phyloP scores from a whole-genome alignment of 2,329 filamentous ascomycete genomes.

The Talaromyces sp. region DNA sequence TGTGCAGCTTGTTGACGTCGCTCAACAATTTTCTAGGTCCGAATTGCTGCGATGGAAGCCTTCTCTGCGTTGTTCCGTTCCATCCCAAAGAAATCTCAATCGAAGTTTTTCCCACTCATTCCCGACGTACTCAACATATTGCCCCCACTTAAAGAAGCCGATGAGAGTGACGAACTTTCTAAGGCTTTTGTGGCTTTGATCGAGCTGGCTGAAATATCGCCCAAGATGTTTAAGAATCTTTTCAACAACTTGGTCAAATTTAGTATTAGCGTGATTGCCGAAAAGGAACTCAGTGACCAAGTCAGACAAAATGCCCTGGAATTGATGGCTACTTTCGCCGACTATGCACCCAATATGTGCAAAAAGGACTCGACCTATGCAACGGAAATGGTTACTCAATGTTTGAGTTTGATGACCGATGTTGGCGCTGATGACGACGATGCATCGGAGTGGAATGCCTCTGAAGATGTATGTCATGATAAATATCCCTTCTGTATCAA shows the following conservation, averaged over 20 bases:
- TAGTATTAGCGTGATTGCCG: conserved; percentile 86
- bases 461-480: conserved; percentile 67
- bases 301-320: conserved; percentile 92
- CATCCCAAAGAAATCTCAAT: conserved; percentile 78
- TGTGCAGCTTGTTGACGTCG: conserved; percentile 4
- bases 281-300: conserved; percentile 87
- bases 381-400: conserved; percentile 96
- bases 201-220: conserved; percentile 86
- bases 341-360: conserved; percentile 90
- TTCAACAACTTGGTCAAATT: conserved; percentile 92
- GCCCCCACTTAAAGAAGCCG: conserved; percentile 84
- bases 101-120: conserved; percentile 80
- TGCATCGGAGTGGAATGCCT: conserved; percentile 84
- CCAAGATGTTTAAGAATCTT: conserved; percentile 95
- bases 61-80: conserved; percentile 95
- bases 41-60: conserved; percentile 90
- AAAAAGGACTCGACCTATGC: conserved; percentile 90
- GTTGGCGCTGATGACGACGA: conserved; percentile 92
- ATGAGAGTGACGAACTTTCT: conserved; percentile 85
- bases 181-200: conserved; percentile 87
- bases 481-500: background rate
- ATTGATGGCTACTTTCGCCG: conserved; percentile 95
- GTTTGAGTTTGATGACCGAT: conserved; percentile 95
- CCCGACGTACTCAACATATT: conserved; percentile 92
- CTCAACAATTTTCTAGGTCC: conserved; percentile 54